Evolutionary conservation across 306 rosid species (phyloP).

Genomic region (Heteromeles arbutifolia): DNA sequence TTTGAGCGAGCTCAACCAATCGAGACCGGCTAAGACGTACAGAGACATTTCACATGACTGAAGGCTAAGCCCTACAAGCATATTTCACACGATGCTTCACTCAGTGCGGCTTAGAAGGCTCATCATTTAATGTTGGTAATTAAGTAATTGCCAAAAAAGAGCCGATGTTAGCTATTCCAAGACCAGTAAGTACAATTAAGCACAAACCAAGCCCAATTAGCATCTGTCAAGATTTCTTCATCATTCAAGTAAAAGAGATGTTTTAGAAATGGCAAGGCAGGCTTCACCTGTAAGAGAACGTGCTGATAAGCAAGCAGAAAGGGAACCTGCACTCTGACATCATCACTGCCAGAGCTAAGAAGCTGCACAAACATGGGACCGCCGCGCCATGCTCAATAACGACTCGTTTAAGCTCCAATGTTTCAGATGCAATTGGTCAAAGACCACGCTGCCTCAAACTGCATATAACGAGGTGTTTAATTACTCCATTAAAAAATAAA

Average conservation of each 20-base stretch:
- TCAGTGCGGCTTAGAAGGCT: too few species aligned
- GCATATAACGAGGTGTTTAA: conserved; percentile 17
- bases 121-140: too few species aligned
- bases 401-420: conserved; percentile 52
- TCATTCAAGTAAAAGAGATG: conserved; percentile 44
- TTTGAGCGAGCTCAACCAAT: too few species aligned
- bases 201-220: too few species aligned
- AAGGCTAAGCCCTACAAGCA: too few species aligned
- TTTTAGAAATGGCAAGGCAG: conserved; percentile 47
- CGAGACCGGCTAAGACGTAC: too few species aligned
- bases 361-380: conserved; percentile 53
- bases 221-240: conserved; percentile 54
- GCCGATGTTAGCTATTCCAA: too few species aligned
- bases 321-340: conserved; percentile 65
- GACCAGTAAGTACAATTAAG: too few species aligned
- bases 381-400: conserved; percentile 61
- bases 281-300: conserved; percentile 46
- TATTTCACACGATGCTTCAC: too few species aligned
- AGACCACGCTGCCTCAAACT: conserved; percentile 80
- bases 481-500: conserved; percentile 12
- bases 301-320: neutral
- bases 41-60: too few species aligned
- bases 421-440: conserved; percentile 58
- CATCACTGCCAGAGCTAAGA: conserved; percentile 46
- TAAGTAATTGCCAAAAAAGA: too few species aligned